phyloP scores from a whole-genome alignment of 1,284 basidiomycete genomes.

The Trichosporon ovoides region DNA sequence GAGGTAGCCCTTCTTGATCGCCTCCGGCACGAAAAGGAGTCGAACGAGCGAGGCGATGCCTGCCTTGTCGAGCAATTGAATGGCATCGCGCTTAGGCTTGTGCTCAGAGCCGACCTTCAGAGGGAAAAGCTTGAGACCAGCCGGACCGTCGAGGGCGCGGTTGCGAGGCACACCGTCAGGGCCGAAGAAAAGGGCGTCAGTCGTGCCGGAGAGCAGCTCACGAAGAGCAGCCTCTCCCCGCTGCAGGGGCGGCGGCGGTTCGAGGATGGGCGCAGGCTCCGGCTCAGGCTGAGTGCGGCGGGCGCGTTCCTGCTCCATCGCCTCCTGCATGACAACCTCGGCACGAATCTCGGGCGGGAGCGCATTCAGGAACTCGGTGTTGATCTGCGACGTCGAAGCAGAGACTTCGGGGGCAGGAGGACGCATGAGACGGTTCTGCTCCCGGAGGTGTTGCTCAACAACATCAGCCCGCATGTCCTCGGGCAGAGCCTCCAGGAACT shows the following conservation, averaged over 20 bases:
- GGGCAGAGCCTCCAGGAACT: slow-evolving; percentile 93
- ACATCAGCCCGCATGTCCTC: slow-evolving; percentile 99
- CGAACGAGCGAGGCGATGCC: slow-evolving; percentile 87
- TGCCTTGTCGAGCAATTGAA: slow-evolving; percentile 86
- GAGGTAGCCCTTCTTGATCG: slow-evolving; percentile 75
- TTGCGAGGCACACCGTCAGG: neutral
- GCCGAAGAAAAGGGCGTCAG: slow-evolving; percentile 6
- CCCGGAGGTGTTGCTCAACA: slow-evolving; percentile 92
- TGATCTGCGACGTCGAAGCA: slow-evolving; percentile 74
- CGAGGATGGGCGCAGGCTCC: neutral
- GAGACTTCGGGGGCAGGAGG: slow-evolving; percentile 60
- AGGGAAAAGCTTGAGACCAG: slow-evolving; percentile 7
- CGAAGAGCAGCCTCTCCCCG: slow-evolving; percentile 6
- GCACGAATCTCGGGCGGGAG: slow-evolving; percentile 92
- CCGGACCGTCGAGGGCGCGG: neutral
- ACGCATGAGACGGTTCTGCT: slow-evolving; percentile 56
- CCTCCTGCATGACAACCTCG: slow-evolving; percentile 93
- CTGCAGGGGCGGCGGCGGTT: neutral
- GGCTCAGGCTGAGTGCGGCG: slow-evolving; percentile 30
- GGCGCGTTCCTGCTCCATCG: slow-evolving; percentile 59
- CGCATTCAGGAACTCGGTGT: slow-evolving; percentile 90
- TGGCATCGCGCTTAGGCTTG: slow-evolving; percentile 66
- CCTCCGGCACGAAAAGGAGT: slow-evolving; percentile 93
- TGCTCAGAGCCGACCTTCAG: slow-evolving; percentile 13
- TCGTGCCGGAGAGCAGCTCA: slow-evolving; percentile 6